Conservation (phyloP, 225 moss, liverwort and hornwort species). For the Pseudisothecium myosuroides region DNA sequence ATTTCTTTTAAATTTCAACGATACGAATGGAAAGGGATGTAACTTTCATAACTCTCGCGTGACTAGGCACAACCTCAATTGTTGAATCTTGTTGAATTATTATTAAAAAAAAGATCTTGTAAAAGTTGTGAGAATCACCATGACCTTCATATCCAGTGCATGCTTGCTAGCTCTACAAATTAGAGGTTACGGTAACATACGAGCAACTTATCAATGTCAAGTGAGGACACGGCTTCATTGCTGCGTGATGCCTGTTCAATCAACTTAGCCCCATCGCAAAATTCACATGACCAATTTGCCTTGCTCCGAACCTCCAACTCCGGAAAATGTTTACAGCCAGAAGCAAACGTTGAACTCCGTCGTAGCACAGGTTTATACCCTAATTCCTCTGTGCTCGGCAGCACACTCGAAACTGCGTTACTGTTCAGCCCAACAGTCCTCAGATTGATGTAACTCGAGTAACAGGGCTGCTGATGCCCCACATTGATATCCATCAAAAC, state of each 20-base stretch:
- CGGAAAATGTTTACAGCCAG: constrained; percentile 22
- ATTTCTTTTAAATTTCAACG: not conserved
- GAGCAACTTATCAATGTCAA: constrained; percentile 28
- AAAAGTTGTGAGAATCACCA: not conserved
- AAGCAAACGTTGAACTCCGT: not conserved
- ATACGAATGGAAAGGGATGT: not conserved
- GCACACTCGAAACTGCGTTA: not conserved
- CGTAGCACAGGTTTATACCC: not conserved
- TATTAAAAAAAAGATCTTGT: too few relatives aligned
- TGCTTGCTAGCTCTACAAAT: not conserved
- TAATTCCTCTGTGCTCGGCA: not conserved
- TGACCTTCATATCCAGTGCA: not conserved
- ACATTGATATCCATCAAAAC: not conserved
- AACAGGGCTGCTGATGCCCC: not conserved
- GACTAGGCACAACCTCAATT: not conserved
- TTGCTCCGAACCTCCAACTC: not conserved
- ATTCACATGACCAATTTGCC: constrained; percentile 10
- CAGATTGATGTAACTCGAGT: constrained; percentile 19
- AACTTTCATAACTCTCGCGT: not conserved
- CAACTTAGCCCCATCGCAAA: constrained; percentile 17
- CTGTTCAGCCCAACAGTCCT: not conserved
- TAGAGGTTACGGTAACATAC: not conserved
- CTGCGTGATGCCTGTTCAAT: constrained; percentile 30
- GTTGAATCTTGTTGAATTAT: not conserved
- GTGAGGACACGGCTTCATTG: constrained; percentile 19